Evolutionary conservation across 805 yeast genomes (phyloP), one percentile per base, ranked within the genome.

Genomic region (Scheffersomyces ergatensis): DNA sequence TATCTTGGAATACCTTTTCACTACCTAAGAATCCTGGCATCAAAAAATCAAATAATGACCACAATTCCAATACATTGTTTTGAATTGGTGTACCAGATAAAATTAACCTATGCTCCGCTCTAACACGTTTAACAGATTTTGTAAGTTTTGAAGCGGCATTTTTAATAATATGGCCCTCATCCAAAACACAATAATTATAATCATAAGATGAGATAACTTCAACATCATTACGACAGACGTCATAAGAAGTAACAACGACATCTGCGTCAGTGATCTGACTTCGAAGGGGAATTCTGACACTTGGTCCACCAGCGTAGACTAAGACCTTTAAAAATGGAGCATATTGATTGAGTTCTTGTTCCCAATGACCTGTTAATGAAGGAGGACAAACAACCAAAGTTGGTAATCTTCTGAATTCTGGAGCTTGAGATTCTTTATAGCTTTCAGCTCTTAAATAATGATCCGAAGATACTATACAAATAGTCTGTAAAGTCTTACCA

Each of bases 11-110:
- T 37, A 84, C 77, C 62, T 89, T 92, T 56, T 93, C 99, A 2
- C 95, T 83, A 12, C 99, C 99, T 48, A 93, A 70, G 56, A 93
- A 93, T 0, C 99, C 99, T 2, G 99, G 99, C 99, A 93, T 93
- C 61, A 93, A 72, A 62, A 89, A 93, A 62, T 93, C 99, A 70
- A 93, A 93, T 55, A 93, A 70, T 3, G 99, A 93, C 99, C 99
- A 93, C 47, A 93, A 70, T 62, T 93, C 99, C 33, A 93, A 73
- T 2, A 93, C 99, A 57, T 93, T 93, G 58, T 93, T 93, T 62
- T 93, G 99, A 53, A 93, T 93, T 12, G 99, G 99, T 0, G 99
- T 93, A 53, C 99, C 99, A 0, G 98, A 87, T 45, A 93, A 71
- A 31, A 93, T 83, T 48, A 93, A 74, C 38, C 99, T 69, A 63